Base-by-base conservation (phyloP, 2,329 filamentous ascomycete species). In the Graphium sp. region DNA sequence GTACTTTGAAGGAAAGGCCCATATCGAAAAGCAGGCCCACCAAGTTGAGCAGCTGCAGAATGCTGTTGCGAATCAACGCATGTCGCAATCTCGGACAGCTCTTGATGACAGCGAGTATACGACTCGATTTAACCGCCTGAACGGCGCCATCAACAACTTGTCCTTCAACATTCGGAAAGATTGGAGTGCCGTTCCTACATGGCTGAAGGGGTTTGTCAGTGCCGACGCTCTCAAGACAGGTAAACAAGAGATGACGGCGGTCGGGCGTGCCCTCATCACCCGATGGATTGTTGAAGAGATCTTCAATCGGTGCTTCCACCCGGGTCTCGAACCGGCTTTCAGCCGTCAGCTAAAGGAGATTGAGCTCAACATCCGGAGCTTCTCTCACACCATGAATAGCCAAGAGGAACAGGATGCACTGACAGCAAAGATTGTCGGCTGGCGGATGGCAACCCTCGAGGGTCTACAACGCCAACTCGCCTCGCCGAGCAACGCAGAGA, bases 181-280 rank as follows among this genome's bases (percentile, higher is more conserved):
- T 45, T 98, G 89, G 89, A 72, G 71, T 36, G 60, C 62, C 19
- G 63, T 95, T 31, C 89, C 89, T 1, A 47, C 61, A 5, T 95
- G 84, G 83, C 60, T 98, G 24, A 66, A 73, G 31, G 65, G 64
- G 15, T 81, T 74, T 31, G 80, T 92, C 38, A 94, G 87, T 48
- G 64, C 77, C 29, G 85, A 92, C 42, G 87, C 84, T 1, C 63
- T 91, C 30, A 70, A 75, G 41, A 83, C 77, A 7, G 89, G 85
- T 35, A 92, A 85, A 46, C 85, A 94, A 49, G 89, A 98, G 52
- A 98, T 98, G 89, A 95, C 84, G 6, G 85, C 85, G 5, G 78
- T 92, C 15, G 89, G 89, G 11, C 73, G 87, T 30, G 84, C 87
- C 9, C 73, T 85, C 37, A 84, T 98, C 40, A 80, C 80, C 17